phyloP scores from a whole-genome alignment of 2,329 filamentous ascomycete species.

The Coniochaeta pulveracea region DNA sequence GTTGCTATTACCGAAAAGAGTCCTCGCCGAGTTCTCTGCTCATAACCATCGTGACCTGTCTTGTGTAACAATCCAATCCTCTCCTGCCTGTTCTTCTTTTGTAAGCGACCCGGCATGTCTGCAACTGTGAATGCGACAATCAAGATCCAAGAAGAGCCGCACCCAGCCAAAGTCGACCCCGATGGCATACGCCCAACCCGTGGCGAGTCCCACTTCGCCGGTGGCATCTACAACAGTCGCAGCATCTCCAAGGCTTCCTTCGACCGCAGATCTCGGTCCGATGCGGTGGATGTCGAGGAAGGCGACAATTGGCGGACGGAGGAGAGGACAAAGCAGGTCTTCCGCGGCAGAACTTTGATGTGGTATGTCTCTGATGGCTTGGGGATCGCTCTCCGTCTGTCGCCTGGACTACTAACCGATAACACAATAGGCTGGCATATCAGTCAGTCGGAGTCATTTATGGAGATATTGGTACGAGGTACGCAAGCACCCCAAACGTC shows the following conservation, averaged over 20 bases:
- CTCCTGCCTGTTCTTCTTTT: no score
- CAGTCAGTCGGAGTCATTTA: slow-evolving; percentile 58
- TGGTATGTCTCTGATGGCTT: slow-evolving; percentile 16
- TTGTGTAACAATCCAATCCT: no score
- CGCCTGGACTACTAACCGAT: neutral
- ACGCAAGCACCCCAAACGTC: neutral
- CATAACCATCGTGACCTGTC: no score
- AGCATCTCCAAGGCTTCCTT: slow-evolving; percentile 15
- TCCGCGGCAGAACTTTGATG: slow-evolving; percentile 21
- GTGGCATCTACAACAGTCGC: slow-evolving; percentile 22
- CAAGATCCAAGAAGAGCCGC: slow-evolving; percentile 17
- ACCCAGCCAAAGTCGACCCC: slow-evolving; percentile 9
- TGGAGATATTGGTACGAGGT: slow-evolving; percentile 48
- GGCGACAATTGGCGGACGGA: slow-evolving; percentile 21
- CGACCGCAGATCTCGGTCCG: slow-evolving; percentile 12
- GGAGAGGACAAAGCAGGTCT: slow-evolving; percentile 23
- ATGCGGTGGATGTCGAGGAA: slow-evolving; percentile 17
- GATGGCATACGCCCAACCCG: slow-evolving; percentile 5
- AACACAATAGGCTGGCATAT: slow-evolving; percentile 38
- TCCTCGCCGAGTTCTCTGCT: no score
- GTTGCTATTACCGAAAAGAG: no score
- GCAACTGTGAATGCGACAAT: slow-evolving; percentile 5
- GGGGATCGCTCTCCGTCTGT: neutral
- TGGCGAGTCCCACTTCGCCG: slow-evolving; percentile 7
- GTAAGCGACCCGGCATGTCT: slow-evolving; percentile 2